These are phyloP conservation scores for Parathielavia appendiculata DNA, from an alignment of 495 filamentous ascomycete genomes.

Conservation along the genomic window DNA sequence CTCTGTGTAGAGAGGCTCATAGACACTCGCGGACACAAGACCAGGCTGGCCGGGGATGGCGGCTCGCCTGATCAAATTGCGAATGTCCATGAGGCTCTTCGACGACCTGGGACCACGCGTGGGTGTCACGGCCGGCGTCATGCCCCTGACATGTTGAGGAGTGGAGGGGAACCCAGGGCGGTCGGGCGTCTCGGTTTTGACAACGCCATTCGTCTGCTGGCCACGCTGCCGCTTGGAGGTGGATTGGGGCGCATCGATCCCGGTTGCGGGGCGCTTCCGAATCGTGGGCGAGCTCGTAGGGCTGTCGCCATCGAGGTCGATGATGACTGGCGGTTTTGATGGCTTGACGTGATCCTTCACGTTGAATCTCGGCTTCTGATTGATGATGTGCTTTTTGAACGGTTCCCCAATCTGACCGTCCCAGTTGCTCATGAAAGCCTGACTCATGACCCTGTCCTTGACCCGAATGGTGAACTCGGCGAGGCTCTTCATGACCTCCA, in stretches of 20 bases:
- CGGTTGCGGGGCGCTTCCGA: slow-evolving; percentile 12
- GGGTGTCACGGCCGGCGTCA: background rate
- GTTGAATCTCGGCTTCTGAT: slow-evolving; percentile 41
- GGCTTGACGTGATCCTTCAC: slow-evolving; percentile 24
- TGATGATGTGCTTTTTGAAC: slow-evolving; percentile 35
- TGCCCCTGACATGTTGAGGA: background rate
- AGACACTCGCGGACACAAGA: slow-evolving; percentile 39
- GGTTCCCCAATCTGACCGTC: slow-evolving; percentile 28
- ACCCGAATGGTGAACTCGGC: slow-evolving; percentile 38
- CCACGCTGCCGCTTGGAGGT: slow-evolving; percentile 21
- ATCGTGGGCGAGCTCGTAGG: slow-evolving; percentile 23
- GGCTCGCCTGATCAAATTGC: slow-evolving; percentile 31
- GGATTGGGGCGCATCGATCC: slow-evolving; percentile 1
- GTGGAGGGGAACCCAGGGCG: slow-evolving; percentile 1
- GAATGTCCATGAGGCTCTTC: slow-evolving; percentile 33
- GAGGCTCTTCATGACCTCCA: slow-evolving; percentile 43
- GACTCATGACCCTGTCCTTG: slow-evolving; percentile 32
- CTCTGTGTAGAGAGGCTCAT: slow-evolving; percentile 36
- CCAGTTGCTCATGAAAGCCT: slow-evolving; percentile 30
- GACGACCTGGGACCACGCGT: background rate
- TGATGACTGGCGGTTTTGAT: slow-evolving; percentile 11
- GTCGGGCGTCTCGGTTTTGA: slow-evolving; percentile 23
- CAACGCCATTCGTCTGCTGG: slow-evolving; percentile 3
- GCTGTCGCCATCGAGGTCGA: slow-evolving; percentile 28
- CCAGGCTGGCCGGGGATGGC: slow-evolving; percentile 43